These are phyloP conservation scores for Penicillium desertorum DNA, from an alignment of 495 filamentous ascomycete species.

Conservation along the genomic window DNA sequence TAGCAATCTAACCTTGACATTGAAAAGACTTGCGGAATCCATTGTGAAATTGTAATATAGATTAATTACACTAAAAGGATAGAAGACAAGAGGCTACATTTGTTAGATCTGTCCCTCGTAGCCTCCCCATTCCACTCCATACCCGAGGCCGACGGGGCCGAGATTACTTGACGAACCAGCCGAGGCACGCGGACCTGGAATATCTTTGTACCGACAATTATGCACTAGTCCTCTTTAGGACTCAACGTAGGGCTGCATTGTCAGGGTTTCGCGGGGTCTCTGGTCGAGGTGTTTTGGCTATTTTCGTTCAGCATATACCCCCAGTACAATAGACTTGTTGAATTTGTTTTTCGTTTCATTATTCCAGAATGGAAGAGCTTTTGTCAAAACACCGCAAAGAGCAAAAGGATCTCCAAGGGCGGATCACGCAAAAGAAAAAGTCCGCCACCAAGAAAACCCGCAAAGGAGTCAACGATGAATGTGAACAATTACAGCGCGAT, in stretches of 20 bases:
- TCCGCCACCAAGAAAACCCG: conserved; percentile 93
- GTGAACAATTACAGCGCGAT: conserved; percentile 67
- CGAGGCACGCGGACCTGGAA: conserved; percentile 23
- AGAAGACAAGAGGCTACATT: conserved; percentile 1
- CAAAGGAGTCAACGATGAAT: conserved; percentile 83
- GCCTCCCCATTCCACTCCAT: conserved; percentile 19
- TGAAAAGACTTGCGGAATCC: conserved; percentile 56
- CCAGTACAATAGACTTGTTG: background rate
- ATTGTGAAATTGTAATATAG: conserved; percentile 32
- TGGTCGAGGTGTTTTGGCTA: conserved; percentile 8
- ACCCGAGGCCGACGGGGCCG: conserved; percentile 32
- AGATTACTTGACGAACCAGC: conserved; percentile 14
- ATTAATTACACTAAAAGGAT: conserved; percentile 1
- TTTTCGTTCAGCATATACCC: conserved; percentile 1
- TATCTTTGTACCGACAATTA: conserved; percentile 7
- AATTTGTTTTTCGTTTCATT: conserved; percentile 1
- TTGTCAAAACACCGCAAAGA: conserved; percentile 84
- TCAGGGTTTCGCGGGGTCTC: conserved; percentile 38
- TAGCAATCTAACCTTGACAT: conserved; percentile 52
- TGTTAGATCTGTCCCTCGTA: conserved; percentile 16
- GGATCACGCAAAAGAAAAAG: conserved; percentile 93
- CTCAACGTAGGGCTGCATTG: conserved; percentile 27
- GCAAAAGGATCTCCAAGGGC: conserved; percentile 76
- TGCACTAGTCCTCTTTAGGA: conserved; percentile 27
- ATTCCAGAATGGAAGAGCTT: conserved; percentile 63